phyloP scores from a whole-genome alignment of 345 rosid genomes.

The Lepidium africanum region DNA sequence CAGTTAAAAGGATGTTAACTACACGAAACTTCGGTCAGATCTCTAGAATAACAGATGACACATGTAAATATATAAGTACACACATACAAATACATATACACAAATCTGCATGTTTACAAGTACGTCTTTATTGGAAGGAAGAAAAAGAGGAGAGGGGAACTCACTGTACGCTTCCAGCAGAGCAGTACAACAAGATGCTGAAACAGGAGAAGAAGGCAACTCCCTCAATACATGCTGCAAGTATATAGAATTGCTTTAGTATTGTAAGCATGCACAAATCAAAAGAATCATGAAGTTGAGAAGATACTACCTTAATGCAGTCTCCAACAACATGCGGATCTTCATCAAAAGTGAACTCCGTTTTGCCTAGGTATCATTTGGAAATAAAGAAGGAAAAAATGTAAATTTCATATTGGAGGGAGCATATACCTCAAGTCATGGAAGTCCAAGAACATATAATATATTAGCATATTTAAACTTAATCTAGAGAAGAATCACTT shows the following conservation, averaged over 20 bases:
- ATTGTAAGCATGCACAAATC: slow-evolving; percentile 3
- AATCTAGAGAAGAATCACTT: slow-evolving; percentile 8
- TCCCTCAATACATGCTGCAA: slow-evolving; percentile 92
- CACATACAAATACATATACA: not conserved
- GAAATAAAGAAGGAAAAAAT: not conserved
- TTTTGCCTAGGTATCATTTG: slow-evolving; percentile 53
- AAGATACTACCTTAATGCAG: slow-evolving; percentile 76
- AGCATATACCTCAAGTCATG: not conserved
- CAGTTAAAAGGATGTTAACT: not conserved
- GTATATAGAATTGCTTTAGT: slow-evolving; percentile 25
- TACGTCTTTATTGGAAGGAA: slow-evolving; percentile 7
- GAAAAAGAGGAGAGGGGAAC: slow-evolving; percentile 25
- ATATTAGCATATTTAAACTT: slow-evolving; percentile 18
- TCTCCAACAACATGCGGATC: slow-evolving; percentile 99
- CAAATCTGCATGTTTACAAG: slow-evolving; percentile 4
- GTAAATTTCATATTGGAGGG: not conserved
- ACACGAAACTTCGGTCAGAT: slow-evolving; percentile 7
- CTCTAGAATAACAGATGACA: not conserved
- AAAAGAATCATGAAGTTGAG: not conserved
- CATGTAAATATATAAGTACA: not conserved
- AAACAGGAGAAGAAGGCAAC: slow-evolving; percentile 97
- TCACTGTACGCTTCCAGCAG: slow-evolving; percentile 93
- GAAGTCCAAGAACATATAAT: slow-evolving; percentile 3
- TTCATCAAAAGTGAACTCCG: slow-evolving; percentile 74
- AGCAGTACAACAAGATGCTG: slow-evolving; percentile 96